A percentile compares a stretch with the other conserved stretches of the same genome.
phyloP scores from a whole-genome alignment of 2,329 filamentous ascomycete genomes.

The Aspergillus piperis region DNA sequence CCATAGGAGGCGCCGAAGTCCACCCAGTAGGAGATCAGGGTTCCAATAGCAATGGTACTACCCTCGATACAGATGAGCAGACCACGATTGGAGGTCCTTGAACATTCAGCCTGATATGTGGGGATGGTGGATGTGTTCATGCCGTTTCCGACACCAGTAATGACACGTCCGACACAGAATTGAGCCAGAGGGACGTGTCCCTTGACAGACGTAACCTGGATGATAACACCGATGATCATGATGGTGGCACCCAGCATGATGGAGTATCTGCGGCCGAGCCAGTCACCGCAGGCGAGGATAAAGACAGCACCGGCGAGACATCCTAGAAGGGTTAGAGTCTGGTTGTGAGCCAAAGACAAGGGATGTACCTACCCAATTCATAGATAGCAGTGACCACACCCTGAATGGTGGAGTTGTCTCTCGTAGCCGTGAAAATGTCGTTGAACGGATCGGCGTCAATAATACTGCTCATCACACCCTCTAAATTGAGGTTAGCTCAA shows the following conservation, averaged over 20 bases:
- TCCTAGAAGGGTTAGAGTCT: slow-evolving; percentile 34
- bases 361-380: slow-evolving; percentile 7
- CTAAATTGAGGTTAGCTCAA: slow-evolving; percentile 1
- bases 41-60: slow-evolving; percentile 35
- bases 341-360: neutral
- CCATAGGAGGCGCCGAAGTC: slow-evolving; percentile 39
- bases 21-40: slow-evolving; percentile 39
- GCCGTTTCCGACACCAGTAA: slow-evolving; percentile 43
- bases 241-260: slow-evolving; percentile 59
- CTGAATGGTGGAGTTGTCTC: slow-evolving; percentile 13
- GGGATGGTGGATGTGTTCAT: slow-evolving; percentile 44
- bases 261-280: slow-evolving; percentile 41
- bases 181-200: slow-evolving; percentile 37
- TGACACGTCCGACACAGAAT: slow-evolving; percentile 42
- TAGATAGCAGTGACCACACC: slow-evolving; percentile 17
- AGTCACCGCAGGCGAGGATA: slow-evolving; percentile 31
- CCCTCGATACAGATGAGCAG: slow-evolving; percentile 39
- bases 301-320: slow-evolving; percentile 39
- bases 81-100: slow-evolving; percentile 35
- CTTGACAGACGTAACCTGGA: slow-evolving; percentile 28
- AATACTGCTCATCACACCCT: slow-evolving; percentile 18
- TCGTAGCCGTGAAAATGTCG: slow-evolving; percentile 15
- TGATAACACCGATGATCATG: slow-evolving; percentile 35
- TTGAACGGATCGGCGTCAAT: slow-evolving; percentile 16
- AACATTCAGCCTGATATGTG: slow-evolving; percentile 43